These are phyloP conservation scores for Dimocarpus longan DNA, from an alignment of 345 rosid species.

Conservation along the genomic window DNA sequence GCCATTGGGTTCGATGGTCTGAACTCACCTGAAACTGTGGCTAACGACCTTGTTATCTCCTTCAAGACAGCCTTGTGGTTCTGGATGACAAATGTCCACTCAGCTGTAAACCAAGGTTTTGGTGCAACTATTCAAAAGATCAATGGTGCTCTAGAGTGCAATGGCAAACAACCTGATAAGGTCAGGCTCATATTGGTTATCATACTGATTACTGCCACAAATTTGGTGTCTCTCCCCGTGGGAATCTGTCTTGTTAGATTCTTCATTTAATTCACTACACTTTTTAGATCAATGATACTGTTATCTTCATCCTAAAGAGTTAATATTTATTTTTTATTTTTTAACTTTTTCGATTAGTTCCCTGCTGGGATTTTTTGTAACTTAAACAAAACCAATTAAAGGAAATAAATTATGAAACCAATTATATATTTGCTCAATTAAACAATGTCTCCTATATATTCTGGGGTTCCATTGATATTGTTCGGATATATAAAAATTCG, in stretches of 20 bases:
- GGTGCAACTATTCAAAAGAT: constrained; percentile 54
- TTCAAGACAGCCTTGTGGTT: constrained; percentile 58
- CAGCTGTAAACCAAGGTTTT: constrained; percentile 49
- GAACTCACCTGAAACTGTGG: constrained; percentile 45
- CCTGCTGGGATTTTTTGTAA: not conserved
- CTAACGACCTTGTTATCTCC: constrained; percentile 37
- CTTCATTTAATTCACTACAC: not conserved
- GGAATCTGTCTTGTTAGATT: constrained; percentile 38
- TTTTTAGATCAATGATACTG: not conserved
- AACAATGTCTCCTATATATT: no score
- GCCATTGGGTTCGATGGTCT: constrained; percentile 38
- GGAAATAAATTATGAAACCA: no score
- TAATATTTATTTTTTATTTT: no score
- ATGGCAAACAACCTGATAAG: constrained; percentile 31
- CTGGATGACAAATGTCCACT: constrained; percentile 54
- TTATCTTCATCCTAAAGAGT: not conserved
- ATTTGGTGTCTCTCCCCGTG: constrained; percentile 42
- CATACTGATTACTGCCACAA: constrained; percentile 47
- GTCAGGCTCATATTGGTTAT: constrained; percentile 43
- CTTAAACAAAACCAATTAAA: not conserved
- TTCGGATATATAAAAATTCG: no score
- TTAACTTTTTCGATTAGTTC: constrained; percentile 8
- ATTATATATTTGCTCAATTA: no score
- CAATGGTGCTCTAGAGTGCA: constrained; percentile 52
- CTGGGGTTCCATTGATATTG: no score